phyloP scores from a whole-genome alignment of 2,329 filamentous ascomycete species.

The Hypoxylon sp. region DNA sequence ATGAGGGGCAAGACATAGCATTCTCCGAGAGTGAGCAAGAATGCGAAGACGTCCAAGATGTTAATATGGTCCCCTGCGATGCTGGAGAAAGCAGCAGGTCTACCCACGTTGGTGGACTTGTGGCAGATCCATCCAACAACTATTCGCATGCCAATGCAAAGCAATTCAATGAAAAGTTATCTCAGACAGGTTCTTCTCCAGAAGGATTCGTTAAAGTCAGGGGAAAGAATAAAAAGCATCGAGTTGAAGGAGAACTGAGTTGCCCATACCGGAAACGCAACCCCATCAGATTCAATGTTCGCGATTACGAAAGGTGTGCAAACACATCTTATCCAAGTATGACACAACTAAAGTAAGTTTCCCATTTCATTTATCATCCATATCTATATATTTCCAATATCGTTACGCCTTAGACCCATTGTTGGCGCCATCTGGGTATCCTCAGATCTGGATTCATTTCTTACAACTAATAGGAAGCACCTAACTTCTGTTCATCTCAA shows the following conservation, averaged over 20 bases:
- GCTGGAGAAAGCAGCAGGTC: conserved; percentile 6
- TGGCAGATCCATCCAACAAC: background rate
- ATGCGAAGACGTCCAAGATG: background rate
- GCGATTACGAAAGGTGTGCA: conserved; percentile 23
- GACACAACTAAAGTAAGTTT: conserved; percentile 22
- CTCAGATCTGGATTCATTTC: too few relatives aligned
- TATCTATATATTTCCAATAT: too few relatives aligned
- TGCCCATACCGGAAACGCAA: conserved; percentile 32
- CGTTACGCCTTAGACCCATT: too few relatives aligned
- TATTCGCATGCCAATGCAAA: too few relatives aligned
- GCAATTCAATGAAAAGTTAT: too few relatives aligned
- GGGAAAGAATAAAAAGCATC: conserved; percentile 12
- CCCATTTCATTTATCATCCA: background rate
- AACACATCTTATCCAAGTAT: conserved; percentile 22
- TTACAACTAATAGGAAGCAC: conserved; percentile 24
- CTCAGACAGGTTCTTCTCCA: conserved; percentile 1
- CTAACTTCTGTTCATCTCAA: conserved; percentile 16
- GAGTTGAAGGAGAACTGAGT: conserved; percentile 5
- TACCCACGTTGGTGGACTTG: background rate
- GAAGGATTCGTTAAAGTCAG: conserved; percentile 2
- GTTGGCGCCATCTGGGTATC: too few relatives aligned
- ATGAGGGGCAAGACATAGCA: conserved; percentile 21
- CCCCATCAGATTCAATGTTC: conserved; percentile 27
- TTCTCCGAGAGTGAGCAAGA: conserved; percentile 3
- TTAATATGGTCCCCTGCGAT: conserved; percentile 17